Evolutionary conservation across 352 stramenopile species (phyloP).

Genomic region (Pythium rhizo-oryzae): DNA sequence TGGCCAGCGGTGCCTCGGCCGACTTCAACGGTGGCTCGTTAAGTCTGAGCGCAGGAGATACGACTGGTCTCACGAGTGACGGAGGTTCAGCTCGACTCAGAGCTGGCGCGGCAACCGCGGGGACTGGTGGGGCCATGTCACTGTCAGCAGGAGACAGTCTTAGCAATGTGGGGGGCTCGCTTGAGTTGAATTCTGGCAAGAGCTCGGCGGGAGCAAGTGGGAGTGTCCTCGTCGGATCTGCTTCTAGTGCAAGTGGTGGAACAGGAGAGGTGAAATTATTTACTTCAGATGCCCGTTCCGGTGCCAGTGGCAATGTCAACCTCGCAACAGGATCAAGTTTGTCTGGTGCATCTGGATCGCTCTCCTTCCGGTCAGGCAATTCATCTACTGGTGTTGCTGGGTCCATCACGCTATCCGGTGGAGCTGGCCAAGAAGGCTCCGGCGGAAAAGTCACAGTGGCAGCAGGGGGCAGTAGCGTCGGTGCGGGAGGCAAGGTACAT

Average conservation of each 20-base stretch:
- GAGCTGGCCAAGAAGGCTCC: neutral
- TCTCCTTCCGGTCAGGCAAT: slow-evolving; percentile 5
- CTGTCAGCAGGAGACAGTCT: slow-evolving; percentile 33
- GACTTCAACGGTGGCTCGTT: slow-evolving; percentile 1
- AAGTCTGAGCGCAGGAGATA: neutral
- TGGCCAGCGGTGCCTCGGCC: slow-evolving; percentile 14
- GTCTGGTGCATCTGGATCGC: slow-evolving; percentile 3
- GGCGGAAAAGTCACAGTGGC: slow-evolving; percentile 1
- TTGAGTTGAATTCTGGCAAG: slow-evolving; percentile 34
- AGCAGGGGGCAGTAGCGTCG: slow-evolving; percentile 4
- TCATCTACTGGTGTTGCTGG: slow-evolving; percentile 9
- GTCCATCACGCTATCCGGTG: slow-evolving; percentile 11
- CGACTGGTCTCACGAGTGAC: slow-evolving; percentile 8
- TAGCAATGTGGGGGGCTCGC: slow-evolving; percentile 34
- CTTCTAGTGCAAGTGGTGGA: neutral
- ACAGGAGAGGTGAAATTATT: slow-evolving; percentile 14
- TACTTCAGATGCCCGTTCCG: neutral
- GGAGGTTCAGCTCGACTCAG: slow-evolving; percentile 38
- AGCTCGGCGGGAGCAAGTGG: slow-evolving; percentile 15
- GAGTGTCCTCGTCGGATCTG: slow-evolving; percentile 1
- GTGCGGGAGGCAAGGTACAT: slow-evolving; percentile 33
- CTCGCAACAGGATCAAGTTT: slow-evolving; percentile 5
- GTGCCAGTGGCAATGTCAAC: slow-evolving; percentile 8
- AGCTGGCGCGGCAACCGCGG: slow-evolving; percentile 27
- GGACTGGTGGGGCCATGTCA: slow-evolving; percentile 30